These are phyloP conservation scores for Narthecium ossifragum DNA, from an alignment of 106 monocot species.

Conservation along the genomic window DNA sequence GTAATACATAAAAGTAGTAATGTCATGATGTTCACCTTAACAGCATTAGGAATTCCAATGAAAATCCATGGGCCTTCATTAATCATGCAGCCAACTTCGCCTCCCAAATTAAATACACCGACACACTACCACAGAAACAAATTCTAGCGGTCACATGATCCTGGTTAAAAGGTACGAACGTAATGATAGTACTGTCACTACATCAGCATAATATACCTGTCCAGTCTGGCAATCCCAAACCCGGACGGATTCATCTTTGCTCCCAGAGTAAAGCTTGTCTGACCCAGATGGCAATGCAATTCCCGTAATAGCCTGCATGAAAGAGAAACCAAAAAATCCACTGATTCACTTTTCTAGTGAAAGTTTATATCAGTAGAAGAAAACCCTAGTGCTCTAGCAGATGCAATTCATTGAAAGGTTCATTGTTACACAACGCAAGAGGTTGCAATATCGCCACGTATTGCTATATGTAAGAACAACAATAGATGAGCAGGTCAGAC, in stretches of 20 bases:
- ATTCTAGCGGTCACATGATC: too few species aligned
- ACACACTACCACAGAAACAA: slow-evolving; percentile 42
- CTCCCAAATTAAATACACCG: slow-evolving; percentile 53
- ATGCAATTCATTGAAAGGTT: too few species aligned
- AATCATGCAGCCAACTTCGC: slow-evolving; percentile 94
- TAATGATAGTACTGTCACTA: not conserved
- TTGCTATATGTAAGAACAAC: too few species aligned
- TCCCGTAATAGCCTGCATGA: slow-evolving; percentile 71
- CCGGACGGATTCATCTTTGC: slow-evolving; percentile 76
- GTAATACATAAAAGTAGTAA: not conserved
- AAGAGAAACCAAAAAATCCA: not conserved
- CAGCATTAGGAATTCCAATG: slow-evolving; percentile 68
- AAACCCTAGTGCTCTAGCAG: too few species aligned
- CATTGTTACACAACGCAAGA: too few species aligned
- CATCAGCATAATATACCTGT: slow-evolving; percentile 37
- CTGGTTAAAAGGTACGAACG: too few species aligned
- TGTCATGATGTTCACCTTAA: slow-evolving; percentile 42
- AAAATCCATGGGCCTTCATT: slow-evolving; percentile 95
- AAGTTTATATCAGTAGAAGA: too few species aligned
- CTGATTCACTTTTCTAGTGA: not conserved
- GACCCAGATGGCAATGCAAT: slow-evolving; percentile 87
- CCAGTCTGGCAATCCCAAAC: slow-evolving; percentile 95
- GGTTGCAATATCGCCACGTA: too few species aligned
- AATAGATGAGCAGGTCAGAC: too few species aligned
- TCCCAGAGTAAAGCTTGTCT: slow-evolving; percentile 89